Percentiles rank a stretch among this genome's conserved stretches.
Conservation (phyloP, 192 early-diverging fungal genomes). For the Coemansia sp. region DNA sequence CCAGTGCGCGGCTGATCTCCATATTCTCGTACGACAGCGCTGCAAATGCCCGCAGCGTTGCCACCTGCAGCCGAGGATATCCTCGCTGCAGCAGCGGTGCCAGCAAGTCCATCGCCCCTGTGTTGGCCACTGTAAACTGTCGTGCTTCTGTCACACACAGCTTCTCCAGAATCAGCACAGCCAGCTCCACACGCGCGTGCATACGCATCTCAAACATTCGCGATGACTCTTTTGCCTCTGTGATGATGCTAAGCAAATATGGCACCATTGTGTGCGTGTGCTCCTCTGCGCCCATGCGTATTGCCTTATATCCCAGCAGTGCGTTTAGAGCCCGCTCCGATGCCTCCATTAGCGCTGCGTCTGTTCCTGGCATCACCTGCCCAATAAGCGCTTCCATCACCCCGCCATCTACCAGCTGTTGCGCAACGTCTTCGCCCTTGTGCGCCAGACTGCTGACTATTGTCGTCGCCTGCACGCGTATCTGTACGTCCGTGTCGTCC, state of each 20-base stretch:
- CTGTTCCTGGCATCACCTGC: slow-evolving; percentile 37
- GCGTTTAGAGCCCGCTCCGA: slow-evolving; percentile 52
- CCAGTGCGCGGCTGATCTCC: slow-evolving; percentile 39
- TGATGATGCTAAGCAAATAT: slow-evolving; percentile 36
- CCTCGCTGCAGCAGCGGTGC: slow-evolving; percentile 27
- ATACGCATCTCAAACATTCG: slow-evolving; percentile 26
- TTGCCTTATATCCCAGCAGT: slow-evolving; percentile 31
- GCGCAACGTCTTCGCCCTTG: slow-evolving; percentile 31
- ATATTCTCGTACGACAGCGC: slow-evolving; percentile 50
- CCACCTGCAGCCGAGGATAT: slow-evolving; percentile 37
- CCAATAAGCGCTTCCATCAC: slow-evolving; percentile 34
- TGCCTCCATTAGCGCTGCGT: slow-evolving; percentile 28
- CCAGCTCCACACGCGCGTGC: slow-evolving; percentile 46
- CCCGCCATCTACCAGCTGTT: slow-evolving; percentile 27
- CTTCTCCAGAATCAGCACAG: slow-evolving; percentile 40
- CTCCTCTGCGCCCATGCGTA: slow-evolving; percentile 27
- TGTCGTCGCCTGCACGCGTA: slow-evolving; percentile 42
- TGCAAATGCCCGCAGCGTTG: slow-evolving; percentile 35
- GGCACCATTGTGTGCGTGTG: slow-evolving; percentile 23
- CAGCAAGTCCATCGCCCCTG: slow-evolving; percentile 36
- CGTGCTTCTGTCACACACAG: slow-evolving; percentile 45
- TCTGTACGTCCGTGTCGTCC: slow-evolving; percentile 37
- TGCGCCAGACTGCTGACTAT: slow-evolving; percentile 50
- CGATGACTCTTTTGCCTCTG: slow-evolving; percentile 12
- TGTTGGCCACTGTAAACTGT: slow-evolving; percentile 48